These are phyloP conservation scores for Fusarium sambucinum DNA, from an alignment of 2,329 filamentous ascomycete genomes.

Conservation along the genomic window DNA sequence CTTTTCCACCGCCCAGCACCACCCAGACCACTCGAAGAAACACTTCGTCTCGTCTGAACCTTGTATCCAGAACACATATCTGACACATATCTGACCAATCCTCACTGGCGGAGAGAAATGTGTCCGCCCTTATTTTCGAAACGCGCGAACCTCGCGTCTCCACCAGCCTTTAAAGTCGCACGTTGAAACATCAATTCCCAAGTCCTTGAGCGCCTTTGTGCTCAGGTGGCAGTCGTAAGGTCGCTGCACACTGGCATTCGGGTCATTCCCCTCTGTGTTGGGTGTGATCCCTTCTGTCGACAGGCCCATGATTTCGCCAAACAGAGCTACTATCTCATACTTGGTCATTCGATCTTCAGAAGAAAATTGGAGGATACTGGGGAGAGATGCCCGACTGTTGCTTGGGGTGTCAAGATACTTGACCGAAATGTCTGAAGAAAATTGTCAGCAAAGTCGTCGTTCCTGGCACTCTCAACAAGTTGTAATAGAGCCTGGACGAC, in stretches of 20 bases:
- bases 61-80: slow-evolving; percentile 11
- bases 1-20: slow-evolving; percentile 21
- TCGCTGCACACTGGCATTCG: slow-evolving; percentile 77
- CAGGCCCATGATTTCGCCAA: slow-evolving; percentile 84
- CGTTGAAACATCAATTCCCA: slow-evolving; percentile 80
- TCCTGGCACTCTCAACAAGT: background rate
- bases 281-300: slow-evolving; percentile 75
- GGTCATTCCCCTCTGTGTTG: slow-evolving; percentile 78
- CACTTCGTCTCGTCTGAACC: slow-evolving; percentile 14
- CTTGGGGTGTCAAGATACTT: slow-evolving; percentile 71
- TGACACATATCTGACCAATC: background rate
- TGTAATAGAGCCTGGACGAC: background rate
- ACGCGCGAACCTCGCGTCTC: slow-evolving; percentile 72
- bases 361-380: slow-evolving; percentile 83
- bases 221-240: slow-evolving; percentile 92
- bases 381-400: slow-evolving; percentile 65
- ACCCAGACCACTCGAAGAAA: slow-evolving; percentile 18
- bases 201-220: slow-evolving; percentile 76
- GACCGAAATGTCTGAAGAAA: slow-evolving; percentile 71
- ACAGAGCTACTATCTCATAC: slow-evolving; percentile 84
- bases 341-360: slow-evolving; percentile 90
- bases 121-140: slow-evolving; percentile 60
- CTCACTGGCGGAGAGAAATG: background rate
- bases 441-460: background rate
- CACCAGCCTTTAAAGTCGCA: slow-evolving; percentile 86